Percentiles rank a stretch among this genome's conserved stretches.
These are phyloP conservation scores for Ramalina peruviana DNA, from an alignment of 495 filamentous ascomycete genomes.

Conservation along the genomic window DNA sequence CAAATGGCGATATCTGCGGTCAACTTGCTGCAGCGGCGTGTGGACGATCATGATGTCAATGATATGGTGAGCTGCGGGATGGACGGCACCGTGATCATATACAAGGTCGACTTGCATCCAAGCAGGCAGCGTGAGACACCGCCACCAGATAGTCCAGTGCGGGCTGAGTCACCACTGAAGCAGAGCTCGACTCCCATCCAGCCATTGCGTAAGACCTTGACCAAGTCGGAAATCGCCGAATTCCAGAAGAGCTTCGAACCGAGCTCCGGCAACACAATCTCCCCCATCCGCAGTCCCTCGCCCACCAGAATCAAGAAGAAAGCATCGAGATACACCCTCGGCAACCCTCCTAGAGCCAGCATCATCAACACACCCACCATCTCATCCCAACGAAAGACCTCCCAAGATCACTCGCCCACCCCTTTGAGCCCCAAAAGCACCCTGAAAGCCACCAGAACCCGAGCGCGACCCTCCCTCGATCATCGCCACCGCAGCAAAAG, in stretches of 20 bases:
- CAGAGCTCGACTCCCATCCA: conserved; percentile 31
- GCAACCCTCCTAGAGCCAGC: background rate
- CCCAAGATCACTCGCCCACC: conserved; percentile 31
- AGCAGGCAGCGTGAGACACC: conserved; percentile 2
- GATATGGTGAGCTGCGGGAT: conserved; percentile 60
- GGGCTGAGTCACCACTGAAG: conserved; percentile 36
- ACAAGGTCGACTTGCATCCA: conserved; percentile 35
- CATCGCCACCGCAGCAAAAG: conserved; percentile 40
- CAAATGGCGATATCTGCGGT: conserved; percentile 83
- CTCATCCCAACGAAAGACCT: conserved; percentile 16
- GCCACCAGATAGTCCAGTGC: background rate
- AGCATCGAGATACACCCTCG: conserved; percentile 29
- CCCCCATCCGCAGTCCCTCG: conserved; percentile 43
- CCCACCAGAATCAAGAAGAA: conserved; percentile 48
- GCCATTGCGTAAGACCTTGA: conserved; percentile 60
- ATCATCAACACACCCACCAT: background rate
- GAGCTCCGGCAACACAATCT: conserved; percentile 20
- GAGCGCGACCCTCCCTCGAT: conserved; percentile 43
- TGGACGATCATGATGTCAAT: conserved; percentile 23
- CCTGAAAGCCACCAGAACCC: conserved; percentile 18
- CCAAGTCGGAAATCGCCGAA: conserved; percentile 61
- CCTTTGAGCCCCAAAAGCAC: conserved; percentile 24
- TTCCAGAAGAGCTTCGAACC: conserved; percentile 42
- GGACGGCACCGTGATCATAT: conserved; percentile 79
- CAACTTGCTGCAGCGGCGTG: conserved; percentile 45